Percentiles rank a stretch among this genome's conserved stretches.
Conservation (phyloP, 352 stramenopile species). For the Globisporangium solare region DNA sequence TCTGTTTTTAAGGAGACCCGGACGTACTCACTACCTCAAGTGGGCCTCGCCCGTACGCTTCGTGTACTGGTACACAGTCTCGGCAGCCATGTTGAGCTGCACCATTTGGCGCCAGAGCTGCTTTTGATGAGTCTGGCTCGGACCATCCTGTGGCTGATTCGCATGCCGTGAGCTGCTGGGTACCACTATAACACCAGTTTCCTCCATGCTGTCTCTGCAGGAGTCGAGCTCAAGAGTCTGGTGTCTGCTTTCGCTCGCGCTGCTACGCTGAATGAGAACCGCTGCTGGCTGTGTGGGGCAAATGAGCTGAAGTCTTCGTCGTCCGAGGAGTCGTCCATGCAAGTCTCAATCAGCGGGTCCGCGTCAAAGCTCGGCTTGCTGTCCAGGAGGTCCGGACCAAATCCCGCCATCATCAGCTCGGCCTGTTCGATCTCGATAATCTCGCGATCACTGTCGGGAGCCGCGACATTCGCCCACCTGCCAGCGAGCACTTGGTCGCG, state of each 20-base stretch:
- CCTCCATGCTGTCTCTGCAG: background rate
- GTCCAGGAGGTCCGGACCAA: too few species aligned
- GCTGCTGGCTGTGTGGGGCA: background rate
- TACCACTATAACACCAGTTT: too few species aligned
- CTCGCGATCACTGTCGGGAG: too few species aligned
- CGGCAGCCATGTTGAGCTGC: background rate
- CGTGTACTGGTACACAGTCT: background rate
- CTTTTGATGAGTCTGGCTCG: background rate
- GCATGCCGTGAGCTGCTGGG: too few species aligned
- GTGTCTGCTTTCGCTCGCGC: too few species aligned
- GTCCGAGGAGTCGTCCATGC: too few species aligned
- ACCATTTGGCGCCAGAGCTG: background rate
- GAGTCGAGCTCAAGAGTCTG: background rate
- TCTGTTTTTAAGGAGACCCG: too few species aligned
- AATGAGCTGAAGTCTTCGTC: too few species aligned
- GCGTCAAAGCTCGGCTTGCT: too few species aligned
- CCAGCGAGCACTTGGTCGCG: slow-evolving; percentile 18
- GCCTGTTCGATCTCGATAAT: too few species aligned
- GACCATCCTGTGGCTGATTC: background rate
- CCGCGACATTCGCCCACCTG: background rate
- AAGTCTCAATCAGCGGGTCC: too few species aligned
- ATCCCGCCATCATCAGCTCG: too few species aligned
- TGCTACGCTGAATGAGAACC: background rate
- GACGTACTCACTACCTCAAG: background rate
- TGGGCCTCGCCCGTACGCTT: background rate